Percentiles rank a stretch among this genome's conserved stretches.
Evolutionary conservation across 768 basidiomycete species (phyloP).

Genomic region (Rhodotorula graminis): DNA sequence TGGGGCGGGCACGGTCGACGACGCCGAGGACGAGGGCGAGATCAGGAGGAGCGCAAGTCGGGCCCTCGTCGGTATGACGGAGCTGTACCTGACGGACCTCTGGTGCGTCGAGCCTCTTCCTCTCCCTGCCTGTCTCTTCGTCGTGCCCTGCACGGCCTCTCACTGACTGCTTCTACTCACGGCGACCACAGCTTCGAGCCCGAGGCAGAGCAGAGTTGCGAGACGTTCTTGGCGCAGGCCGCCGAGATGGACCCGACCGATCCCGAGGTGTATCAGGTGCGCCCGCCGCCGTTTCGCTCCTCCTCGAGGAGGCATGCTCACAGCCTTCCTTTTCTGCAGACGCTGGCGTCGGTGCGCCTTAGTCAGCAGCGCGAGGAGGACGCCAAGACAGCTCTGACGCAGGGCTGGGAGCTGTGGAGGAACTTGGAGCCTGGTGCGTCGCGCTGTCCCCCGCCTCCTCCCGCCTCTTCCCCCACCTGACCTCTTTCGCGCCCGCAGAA

Average conservation of each 20-base stretch:
- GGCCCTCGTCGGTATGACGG: constrained; percentile 44
- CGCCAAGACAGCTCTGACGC: constrained; percentile 22
- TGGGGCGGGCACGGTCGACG: constrained; percentile 12
- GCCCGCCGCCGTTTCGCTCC: not conserved
- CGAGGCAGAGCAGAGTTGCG: constrained; percentile 42
- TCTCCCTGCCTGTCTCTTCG: not conserved
- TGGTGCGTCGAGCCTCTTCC: constrained; percentile 32
- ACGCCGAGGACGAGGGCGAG: constrained; percentile 37
- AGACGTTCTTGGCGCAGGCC: constrained; percentile 39
- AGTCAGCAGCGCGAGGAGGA: constrained; percentile 34
- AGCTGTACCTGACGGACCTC: constrained; percentile 44
- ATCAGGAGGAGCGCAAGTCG: constrained; percentile 37
- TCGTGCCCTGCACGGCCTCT: not conserved
- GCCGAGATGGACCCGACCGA: constrained; percentile 39
- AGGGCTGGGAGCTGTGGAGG: constrained; percentile 36
- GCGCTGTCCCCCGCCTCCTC: too few species aligned
- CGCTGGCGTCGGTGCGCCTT: constrained; percentile 37
- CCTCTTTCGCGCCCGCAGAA: constrained; percentile 1
- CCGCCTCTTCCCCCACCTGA: not conserved
- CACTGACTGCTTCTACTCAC: not conserved
- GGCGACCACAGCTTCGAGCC: constrained; percentile 31
- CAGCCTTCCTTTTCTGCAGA: not conserved
- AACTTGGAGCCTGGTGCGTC: constrained; percentile 23
- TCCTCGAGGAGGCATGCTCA: not conserved
- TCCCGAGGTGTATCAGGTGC: constrained; percentile 41